A percentile compares a stretch with the other conserved stretches of the same genome.
Conservation (phyloP, 2,329 filamentous ascomycete species). For the Ceratocystis lukuohia region DNA sequence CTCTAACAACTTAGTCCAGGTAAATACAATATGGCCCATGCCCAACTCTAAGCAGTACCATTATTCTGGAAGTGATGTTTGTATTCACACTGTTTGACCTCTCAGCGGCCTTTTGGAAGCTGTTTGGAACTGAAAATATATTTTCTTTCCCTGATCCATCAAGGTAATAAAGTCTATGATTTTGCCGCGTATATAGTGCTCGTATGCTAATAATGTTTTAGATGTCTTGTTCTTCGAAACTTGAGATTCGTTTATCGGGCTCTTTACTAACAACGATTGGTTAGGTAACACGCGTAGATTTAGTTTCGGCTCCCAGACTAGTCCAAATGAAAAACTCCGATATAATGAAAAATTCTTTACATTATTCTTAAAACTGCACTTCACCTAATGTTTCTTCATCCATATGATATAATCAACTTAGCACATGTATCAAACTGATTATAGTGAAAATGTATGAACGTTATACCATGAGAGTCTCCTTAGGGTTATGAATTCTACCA, state of each 20-base stretch:
- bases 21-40: constrained; percentile 25
- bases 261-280: not conserved
- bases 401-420: too few species aligned
- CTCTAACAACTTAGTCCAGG: constrained; percentile 28
- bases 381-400: too few species aligned
- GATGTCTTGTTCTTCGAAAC: not conserved
- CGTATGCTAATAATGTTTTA: constrained; percentile 1
- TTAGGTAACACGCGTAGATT: not conserved
- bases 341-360: not conserved
- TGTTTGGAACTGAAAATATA: constrained; percentile 39
- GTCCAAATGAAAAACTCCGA: not conserved
- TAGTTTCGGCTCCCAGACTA: not conserved
- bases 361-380: not conserved
- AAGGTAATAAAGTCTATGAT: not conserved
- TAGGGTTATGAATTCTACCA: too few species aligned
- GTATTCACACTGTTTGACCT: constrained; percentile 50
- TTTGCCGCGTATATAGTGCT: not conserved
- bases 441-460: too few species aligned
- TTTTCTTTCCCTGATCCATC: constrained; percentile 19
- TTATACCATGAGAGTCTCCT: too few species aligned
- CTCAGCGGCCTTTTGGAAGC: constrained; percentile 26
- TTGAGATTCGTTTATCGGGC: not conserved
- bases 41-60: constrained; percentile 9
- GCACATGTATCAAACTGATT: too few species aligned
- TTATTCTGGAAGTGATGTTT: constrained; percentile 26